phyloP scores from a whole-genome alignment of 1,284 basidiomycete species.

The Caloboletus firmus region DNA sequence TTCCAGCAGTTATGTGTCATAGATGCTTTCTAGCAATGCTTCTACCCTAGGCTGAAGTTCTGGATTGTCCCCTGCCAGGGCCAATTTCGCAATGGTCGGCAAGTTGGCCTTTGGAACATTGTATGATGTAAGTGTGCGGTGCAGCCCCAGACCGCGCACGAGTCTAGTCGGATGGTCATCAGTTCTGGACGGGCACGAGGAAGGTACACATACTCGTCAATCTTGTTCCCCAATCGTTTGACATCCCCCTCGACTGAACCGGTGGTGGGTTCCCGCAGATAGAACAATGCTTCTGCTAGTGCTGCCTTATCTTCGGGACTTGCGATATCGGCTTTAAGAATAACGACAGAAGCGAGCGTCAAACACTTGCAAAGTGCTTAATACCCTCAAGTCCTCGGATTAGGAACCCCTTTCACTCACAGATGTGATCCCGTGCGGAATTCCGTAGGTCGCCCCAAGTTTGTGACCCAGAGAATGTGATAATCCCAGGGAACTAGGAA shows the following conservation, averaged over 20 bases:
- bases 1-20: conserved; percentile 23
- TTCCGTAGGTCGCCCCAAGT: conserved; percentile 73
- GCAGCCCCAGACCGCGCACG: conserved; percentile 57
- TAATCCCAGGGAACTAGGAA: conserved; percentile 60
- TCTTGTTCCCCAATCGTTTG: conserved; percentile 49
- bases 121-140: conserved; percentile 55
- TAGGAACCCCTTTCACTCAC: conserved; percentile 39
- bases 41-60: conserved; percentile 40
- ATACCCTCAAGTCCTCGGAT: conserved; percentile 11
- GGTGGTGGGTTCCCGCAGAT: conserved; percentile 57
- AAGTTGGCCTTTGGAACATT: conserved; percentile 58
- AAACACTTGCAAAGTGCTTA: conserved; percentile 53
- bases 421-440: conserved; percentile 82
- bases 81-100: conserved; percentile 49
- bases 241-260: conserved; percentile 62
- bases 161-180: conserved; percentile 39
- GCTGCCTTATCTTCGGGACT: conserved; percentile 58
- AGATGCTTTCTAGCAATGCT: conserved; percentile 49
- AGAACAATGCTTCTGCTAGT: conserved; percentile 55
- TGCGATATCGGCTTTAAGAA: conserved; percentile 54
- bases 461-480: conserved; percentile 76
- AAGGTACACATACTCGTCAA: conserved; percentile 47
- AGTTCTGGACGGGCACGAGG: neutral
- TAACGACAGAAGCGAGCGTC: conserved; percentile 66
- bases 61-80: conserved; percentile 44